A percentile compares a stretch with the other conserved stretches of the same genome.
phyloP scores from a whole-genome alignment of 2,329 filamentous ascomycete species.

The Nemania sp. region DNA sequence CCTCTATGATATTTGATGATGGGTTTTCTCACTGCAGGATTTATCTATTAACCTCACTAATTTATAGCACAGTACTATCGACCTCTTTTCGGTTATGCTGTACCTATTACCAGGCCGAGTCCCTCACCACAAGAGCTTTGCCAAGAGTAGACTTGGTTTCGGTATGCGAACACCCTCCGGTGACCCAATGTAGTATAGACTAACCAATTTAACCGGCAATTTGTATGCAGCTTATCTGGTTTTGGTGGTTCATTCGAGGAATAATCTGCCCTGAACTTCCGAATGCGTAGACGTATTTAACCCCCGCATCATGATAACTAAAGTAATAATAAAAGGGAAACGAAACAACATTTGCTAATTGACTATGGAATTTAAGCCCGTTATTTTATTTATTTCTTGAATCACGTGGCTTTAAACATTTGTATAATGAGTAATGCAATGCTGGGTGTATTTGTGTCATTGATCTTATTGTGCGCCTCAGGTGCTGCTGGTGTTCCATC shows the following conservation, averaged over 20 bases:
- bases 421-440: slow-evolving; percentile 9
- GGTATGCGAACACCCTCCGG: neutral
- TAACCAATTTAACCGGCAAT: neutral
- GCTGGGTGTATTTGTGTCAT: slow-evolving; percentile 23
- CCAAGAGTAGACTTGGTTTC: neutral
- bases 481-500: slow-evolving; percentile 46
- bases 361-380: neutral
- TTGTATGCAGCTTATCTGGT: neutral
- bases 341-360: neutral
- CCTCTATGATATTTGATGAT: too few species aligned
- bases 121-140: too few species aligned
- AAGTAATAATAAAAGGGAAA: neutral
- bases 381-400: too few species aligned
- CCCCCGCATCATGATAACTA: neutral
- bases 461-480: slow-evolving; percentile 15
- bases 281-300: neutral
- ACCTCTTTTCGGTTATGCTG: too few species aligned
- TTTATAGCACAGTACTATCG: too few species aligned
- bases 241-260: neutral
- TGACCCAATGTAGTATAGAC: neutral
- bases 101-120: too few species aligned
- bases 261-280: neutral
- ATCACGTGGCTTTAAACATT: neutral
- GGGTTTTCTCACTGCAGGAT: too few species aligned
- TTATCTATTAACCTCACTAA: too few species aligned